Evolutionary conservation across 2,329 filamentous ascomycete species (phyloP).

Genomic region (Mariannaea sp.): DNA sequence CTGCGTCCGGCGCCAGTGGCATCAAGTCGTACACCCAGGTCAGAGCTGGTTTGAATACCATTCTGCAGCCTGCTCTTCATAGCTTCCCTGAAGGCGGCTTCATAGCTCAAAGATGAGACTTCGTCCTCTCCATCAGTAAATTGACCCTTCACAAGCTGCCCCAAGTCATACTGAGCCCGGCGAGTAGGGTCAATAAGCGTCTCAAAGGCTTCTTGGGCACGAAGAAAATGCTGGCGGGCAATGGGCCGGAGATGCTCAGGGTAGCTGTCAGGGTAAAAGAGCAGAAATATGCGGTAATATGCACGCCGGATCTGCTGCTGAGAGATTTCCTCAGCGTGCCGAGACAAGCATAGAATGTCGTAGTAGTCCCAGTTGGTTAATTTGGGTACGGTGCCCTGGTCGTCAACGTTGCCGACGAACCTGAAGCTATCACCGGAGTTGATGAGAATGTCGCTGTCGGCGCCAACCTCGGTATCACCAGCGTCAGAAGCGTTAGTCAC

Average conservation of each 20-base stretch:
- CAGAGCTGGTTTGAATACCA: conserved; percentile 40
- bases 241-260: conserved; percentile 45
- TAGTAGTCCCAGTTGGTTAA: conserved; percentile 45
- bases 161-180: conserved; percentile 49
- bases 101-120: conserved; percentile 23
- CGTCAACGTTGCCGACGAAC: conserved; percentile 10
- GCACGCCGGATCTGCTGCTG: conserved; percentile 48
- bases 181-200: conserved; percentile 51
- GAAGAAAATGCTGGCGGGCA: conserved; percentile 48
- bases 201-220: conserved; percentile 52
- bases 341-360: conserved; percentile 51
- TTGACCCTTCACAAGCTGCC: conserved; percentile 27
- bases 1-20: conserved; percentile 29
- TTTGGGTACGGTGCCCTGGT: conserved; percentile 1
- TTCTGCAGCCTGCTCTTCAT: conserved; percentile 28
- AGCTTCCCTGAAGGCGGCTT: conserved; percentile 28
- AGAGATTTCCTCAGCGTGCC: conserved; percentile 33
- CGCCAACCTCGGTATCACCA: conserved; percentile 23
- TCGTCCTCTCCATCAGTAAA: conserved; percentile 24
- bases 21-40: conserved; percentile 46
- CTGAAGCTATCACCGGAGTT: conserved; percentile 21
- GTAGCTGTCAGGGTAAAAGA: conserved; percentile 51
- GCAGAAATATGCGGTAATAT: conserved; percentile 51
- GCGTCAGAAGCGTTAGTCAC: conserved; percentile 34
- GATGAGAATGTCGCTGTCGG: conserved; percentile 21